Evolutionary conservation across 306 rosid genomes (phyloP).

Genomic region (Medicago arabica): DNA sequence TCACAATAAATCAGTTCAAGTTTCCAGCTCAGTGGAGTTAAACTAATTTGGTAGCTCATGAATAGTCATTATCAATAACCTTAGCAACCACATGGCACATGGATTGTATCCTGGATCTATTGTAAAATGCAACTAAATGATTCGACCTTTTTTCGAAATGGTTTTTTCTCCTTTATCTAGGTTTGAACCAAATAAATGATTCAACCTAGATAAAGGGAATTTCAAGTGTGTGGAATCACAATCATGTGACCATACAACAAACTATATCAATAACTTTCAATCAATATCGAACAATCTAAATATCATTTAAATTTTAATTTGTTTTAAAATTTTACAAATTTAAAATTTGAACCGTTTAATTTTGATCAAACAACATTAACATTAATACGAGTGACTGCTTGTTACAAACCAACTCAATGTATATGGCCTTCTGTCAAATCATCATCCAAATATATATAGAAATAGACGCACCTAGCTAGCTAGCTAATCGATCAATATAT

Average conservation of each 20-base stretch:
- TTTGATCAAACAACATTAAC: not conserved
- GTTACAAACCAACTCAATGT: not conserved
- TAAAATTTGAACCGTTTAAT: not conserved
- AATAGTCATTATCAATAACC: conserved; percentile 59
- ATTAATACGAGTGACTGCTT: not conserved
- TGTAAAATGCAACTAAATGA: conserved; percentile 23
- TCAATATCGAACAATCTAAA: not conserved
- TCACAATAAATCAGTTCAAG: not conserved
- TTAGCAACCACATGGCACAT: conserved; percentile 65
- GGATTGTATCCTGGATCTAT: conserved; percentile 44
- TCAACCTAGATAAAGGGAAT: not conserved
- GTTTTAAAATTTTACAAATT: not conserved
- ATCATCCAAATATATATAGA: not conserved
- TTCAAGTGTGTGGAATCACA: not conserved
- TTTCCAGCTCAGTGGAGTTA: not conserved
- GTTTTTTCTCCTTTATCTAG: no score
- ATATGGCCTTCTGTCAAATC: conserved; percentile 35
- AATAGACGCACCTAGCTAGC: conserved; percentile 15
- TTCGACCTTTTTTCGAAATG: conserved; percentile 1
- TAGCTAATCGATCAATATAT: not conserved
- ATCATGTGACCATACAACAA: not conserved
- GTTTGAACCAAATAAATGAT: not conserved
- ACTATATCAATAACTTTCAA: not conserved
- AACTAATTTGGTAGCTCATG: conserved; percentile 34
- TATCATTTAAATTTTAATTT: not conserved